Conservation (phyloP, 139 green algal genomes). For the Chlamydomonas sp. region DNA sequence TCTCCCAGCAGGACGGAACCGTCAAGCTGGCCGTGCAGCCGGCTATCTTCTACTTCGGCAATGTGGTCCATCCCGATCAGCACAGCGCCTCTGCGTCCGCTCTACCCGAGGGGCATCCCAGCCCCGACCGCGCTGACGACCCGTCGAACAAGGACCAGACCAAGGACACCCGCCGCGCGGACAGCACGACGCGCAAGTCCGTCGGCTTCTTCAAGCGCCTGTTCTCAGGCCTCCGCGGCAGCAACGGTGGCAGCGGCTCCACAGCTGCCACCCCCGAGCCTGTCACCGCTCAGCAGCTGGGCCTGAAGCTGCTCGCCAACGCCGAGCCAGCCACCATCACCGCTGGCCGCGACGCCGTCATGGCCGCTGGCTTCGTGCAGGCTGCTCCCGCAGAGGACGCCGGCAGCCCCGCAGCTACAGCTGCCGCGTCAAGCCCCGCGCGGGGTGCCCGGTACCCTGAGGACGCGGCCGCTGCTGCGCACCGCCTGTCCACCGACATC, state of each 20-base stretch:
- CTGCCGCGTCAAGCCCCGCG: background rate
- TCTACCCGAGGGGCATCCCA: no score
- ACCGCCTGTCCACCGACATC: background rate
- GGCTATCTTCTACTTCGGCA: no score
- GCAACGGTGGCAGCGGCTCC: background rate
- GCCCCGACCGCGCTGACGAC: no score
- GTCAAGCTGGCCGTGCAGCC: no score
- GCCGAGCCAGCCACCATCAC: background rate
- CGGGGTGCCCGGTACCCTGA: background rate
- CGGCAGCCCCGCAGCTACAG: background rate
- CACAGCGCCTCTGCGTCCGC: no score
- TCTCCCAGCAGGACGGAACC: no score
- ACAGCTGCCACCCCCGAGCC: background rate
- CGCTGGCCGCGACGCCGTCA: background rate
- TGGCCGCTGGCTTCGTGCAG: constrained; percentile 13
- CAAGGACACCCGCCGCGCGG: background rate
- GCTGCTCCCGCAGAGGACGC: background rate
- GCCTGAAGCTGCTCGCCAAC: background rate
- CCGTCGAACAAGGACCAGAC: constrained; percentile 10
- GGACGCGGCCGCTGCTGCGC: constrained; percentile 2
- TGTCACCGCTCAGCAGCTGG: background rate
- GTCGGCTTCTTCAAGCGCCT: background rate
- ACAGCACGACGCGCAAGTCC: background rate
- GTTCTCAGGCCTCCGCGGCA: background rate
- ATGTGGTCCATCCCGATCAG: no score